Evolutionary conservation across 768 basidiomycete species (phyloP), one percentile per base, ranked within the genome.

Genomic region (Amanita rimosa): DNA sequence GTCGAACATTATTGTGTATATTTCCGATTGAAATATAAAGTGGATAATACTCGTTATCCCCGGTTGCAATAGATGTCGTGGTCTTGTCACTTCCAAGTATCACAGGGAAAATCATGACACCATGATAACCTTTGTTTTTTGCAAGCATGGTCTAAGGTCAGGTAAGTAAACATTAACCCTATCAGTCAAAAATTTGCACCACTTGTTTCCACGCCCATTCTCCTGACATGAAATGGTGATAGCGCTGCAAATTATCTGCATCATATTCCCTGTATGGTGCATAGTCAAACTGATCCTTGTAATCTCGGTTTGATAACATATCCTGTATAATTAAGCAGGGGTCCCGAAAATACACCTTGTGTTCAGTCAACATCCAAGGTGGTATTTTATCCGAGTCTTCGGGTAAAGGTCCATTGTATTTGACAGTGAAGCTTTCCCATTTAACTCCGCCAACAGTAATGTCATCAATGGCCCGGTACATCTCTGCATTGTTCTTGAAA

Each of bases 381-480:
- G 62, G 60, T 9, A 50, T n/a, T 19, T 58, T 52, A n/a, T n/a
- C n/a, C n/a, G n/a, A n/a, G 0, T 16, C 26, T 1, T 46, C 49
- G 14, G 44, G 26, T 45, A 36, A 1, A 8, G 54, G 39, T 22
- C 62, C 53, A 22, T 46, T 43, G 48, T 61, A 62, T 5, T n/a
- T 5, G 1, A 52, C 41, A 0, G 48, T 46, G 22, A 64, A 58
- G 9, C 50, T 54, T 22, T 64, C 24, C 67, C 63, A 64, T 6
- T 51, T 56, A 4, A 52, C 55, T 36, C 56, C 59, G 14, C 66
- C 61, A 5, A 58, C 36, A 2, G 27, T 40, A 2, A 52, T 56
- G 1, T 53, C 35, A 45, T 66, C 64, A 46, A 66, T 65, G 4
- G 54, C 52, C n/a, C 53, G 46, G 33, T 61, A 59, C 17, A 64